Evolutionary conservation across 169 alveolate species (phyloP).

Genomic region (Plasmodium coatneyi): DNA sequence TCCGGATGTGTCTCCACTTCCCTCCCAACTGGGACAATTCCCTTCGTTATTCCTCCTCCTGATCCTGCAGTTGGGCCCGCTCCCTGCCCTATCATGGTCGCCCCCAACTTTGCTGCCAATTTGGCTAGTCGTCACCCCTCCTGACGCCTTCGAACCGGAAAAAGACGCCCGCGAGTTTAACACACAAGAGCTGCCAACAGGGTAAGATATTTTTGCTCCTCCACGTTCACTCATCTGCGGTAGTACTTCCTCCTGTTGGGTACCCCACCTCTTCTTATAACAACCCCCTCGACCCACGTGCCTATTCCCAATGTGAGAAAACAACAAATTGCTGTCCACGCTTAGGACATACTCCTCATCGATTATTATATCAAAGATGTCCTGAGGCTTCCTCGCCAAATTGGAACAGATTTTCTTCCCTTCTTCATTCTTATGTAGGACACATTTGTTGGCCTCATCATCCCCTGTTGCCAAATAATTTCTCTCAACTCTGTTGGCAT

Average conservation of each 20-base stretch:
- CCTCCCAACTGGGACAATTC: neutral
- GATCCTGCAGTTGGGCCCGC: neutral
- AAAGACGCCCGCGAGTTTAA: neutral
- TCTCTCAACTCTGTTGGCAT: neutral
- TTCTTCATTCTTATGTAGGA: neutral
- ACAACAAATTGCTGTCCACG: conserved; percentile 26
- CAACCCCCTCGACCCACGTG: neutral
- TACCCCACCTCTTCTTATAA: neutral
- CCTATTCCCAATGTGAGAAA: neutral
- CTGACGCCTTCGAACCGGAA: neutral
- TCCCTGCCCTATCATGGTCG: neutral
- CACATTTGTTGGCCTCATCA: neutral
- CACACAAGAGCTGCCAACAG: neutral
- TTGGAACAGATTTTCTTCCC: neutral
- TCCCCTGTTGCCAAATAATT: neutral
- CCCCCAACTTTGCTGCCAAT: neutral
- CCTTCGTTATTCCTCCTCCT: neutral
- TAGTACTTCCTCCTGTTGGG: neutral
- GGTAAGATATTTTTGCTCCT: neutral
- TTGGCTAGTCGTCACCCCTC: neutral
- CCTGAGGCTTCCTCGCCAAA: neutral
- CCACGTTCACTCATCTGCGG: neutral
- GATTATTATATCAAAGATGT: conserved; percentile 14
- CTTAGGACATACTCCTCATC: conserved; percentile 29
- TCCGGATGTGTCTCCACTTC: neutral